Conservation (phyloP, 2,329 filamentous ascomycete species). For the Fusarium citri region DNA sequence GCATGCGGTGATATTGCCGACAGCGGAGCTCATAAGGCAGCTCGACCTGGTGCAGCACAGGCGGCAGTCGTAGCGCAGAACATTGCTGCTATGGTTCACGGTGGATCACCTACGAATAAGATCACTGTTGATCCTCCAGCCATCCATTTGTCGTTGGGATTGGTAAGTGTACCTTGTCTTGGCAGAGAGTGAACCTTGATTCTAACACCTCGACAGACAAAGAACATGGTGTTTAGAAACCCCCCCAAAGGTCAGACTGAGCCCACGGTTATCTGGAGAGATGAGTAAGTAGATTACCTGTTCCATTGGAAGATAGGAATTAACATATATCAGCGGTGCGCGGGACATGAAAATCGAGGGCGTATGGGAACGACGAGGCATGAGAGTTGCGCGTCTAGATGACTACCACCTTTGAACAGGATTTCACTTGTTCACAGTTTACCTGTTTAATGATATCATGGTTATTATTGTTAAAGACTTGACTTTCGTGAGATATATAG, state of each 20-base stretch:
- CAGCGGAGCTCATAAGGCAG: conserved; percentile 44
- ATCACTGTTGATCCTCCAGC: conserved; percentile 37
- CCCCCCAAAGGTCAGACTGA: conserved; percentile 36
- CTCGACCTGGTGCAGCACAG: conserved; percentile 36
- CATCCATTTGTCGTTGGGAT: conserved; percentile 40
- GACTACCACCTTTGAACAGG: conserved; percentile 39
- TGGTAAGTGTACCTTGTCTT: conserved; percentile 13
- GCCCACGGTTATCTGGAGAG: conserved; percentile 35
- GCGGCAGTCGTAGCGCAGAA: conserved; percentile 41
- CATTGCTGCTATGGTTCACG: conserved; percentile 38
- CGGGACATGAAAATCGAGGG: conserved; percentile 40
- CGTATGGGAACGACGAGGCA: conserved; percentile 42
- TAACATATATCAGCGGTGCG: conserved; percentile 13
- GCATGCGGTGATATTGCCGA: conserved; percentile 45
- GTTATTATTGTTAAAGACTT: no score
- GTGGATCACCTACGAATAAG: conserved; percentile 14
- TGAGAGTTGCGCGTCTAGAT: conserved; percentile 29
- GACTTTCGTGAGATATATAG: no score
- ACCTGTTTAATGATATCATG: no score
- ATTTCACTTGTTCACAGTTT: no score
- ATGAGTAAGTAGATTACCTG: conserved; percentile 30
- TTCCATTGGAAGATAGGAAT: rapidly evolving
- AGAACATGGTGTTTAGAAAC: conserved; percentile 45
- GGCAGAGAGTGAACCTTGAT: rapidly evolving
- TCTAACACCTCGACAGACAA: conserved; percentile 25